These are phyloP conservation scores for Schizophyllum commune DNA, from an alignment of 1,284 basidiomycete species.

Conservation along the genomic window DNA sequence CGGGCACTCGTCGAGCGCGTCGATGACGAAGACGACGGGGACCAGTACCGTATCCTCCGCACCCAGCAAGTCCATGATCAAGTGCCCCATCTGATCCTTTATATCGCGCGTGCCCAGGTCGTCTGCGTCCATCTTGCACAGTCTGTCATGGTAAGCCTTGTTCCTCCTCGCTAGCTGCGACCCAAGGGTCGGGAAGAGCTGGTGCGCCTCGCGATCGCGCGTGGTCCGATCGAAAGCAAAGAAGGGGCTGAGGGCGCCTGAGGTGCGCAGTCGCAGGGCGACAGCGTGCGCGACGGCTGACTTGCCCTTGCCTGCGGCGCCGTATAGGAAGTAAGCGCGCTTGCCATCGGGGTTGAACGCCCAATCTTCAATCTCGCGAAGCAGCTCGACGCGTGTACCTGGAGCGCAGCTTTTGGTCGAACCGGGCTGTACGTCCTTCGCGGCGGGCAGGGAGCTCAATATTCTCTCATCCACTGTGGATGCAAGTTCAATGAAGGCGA, in stretches of 20 bases:
- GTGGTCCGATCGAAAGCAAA: conserved; percentile 6
- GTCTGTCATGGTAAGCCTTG: not conserved
- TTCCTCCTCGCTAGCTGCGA: not conserved
- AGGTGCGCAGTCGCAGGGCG: not conserved
- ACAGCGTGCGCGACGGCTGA: conserved; percentile 7
- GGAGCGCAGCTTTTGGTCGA: not conserved
- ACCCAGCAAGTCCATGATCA: not conserved
- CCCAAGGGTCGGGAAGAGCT: conserved; percentile 5
- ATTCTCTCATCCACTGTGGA: not conserved
- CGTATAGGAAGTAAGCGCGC: conserved; percentile 2
- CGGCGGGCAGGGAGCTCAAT: not conserved
- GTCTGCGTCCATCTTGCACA: not conserved
- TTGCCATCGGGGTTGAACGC: not conserved
- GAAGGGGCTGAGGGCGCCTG: not conserved
- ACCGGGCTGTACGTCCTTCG: not conserved
- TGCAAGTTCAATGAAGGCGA: not conserved
- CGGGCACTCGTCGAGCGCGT: conserved; percentile 5
- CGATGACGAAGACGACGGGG: conserved; percentile 4
- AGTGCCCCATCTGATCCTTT: not conserved
- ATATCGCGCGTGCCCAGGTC: not conserved
- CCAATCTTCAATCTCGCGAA: conserved; percentile 3
- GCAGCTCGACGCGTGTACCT: conserved; percentile 2
- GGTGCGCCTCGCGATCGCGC: not conserved
- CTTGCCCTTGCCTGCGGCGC: conserved; percentile 7
- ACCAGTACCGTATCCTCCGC: not conserved